These are phyloP conservation scores for Lobosporangium transversale DNA, from an alignment of 192 early-diverging fungal species.

Conservation along the genomic window DNA sequence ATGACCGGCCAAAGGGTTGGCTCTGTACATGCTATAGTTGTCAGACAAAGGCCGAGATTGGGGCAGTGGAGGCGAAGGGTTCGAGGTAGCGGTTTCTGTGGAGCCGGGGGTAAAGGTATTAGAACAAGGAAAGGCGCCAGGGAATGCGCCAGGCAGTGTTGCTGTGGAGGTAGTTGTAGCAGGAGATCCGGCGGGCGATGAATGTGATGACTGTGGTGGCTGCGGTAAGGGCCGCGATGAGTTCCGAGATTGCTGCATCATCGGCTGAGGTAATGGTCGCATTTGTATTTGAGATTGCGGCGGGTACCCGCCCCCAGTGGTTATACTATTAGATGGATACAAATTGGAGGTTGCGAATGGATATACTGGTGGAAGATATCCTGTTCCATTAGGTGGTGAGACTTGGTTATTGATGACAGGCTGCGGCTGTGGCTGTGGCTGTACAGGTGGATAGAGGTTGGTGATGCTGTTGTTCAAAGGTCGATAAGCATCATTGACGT, in stretches of 20 bases:
- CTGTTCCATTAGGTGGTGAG: neutral
- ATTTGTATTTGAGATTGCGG: neutral
- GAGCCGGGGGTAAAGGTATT: neutral
- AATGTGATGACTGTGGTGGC: neutral
- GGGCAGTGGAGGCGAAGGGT: neutral
- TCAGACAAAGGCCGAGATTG: neutral
- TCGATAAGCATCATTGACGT: slow-evolving; percentile 1
- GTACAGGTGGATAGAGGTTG: slow-evolving; percentile 22
- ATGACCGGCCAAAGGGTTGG: neutral
- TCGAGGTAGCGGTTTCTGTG: neutral
- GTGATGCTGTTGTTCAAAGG: neutral
- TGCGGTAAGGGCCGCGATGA: neutral
- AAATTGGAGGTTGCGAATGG: slow-evolving; percentile 24
- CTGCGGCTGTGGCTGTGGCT: neutral
- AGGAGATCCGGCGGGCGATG: neutral
- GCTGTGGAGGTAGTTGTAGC: neutral
- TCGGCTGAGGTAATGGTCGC: neutral
- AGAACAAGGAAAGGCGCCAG: slow-evolving; percentile 10
- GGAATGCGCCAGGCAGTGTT: slow-evolving; percentile 22
- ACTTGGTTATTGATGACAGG: neutral
- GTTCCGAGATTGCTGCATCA: slow-evolving; percentile 4
- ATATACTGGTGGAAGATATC: slow-evolving; percentile 24
- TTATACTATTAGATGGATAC: slow-evolving; percentile 15
- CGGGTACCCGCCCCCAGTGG: slow-evolving; percentile 9
- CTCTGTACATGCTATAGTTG: too few relatives aligned